Base-by-base conservation (phyloP, 805 yeast species). In the Metschnikowia anglica region DNA sequence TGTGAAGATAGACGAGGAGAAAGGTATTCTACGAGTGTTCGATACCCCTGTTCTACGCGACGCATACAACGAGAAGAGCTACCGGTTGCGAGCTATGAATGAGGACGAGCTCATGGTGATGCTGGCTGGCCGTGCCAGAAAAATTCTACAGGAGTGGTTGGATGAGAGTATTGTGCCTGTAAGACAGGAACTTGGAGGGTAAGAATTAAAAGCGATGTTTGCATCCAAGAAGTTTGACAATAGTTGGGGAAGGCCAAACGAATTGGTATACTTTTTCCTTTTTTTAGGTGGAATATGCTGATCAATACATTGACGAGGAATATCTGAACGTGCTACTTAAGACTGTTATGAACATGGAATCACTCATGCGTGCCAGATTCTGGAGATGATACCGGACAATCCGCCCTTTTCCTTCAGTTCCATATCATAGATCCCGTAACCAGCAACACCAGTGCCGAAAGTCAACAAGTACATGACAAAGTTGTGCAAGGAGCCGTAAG, bases 391-490 rank as follows among this genome's bases (percentile, higher is more conserved):
- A 42, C 77, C 79, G 26, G 76, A 63, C 33, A 86, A 49, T 34
- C 95, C 95, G 46, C 81, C 81, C 27, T 53, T 55, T 54, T 76
- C 81, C 48, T 73, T 74, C 39, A 80, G 75, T 64, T 85, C 93
- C 44, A 85, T 68, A 47, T 75, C 70, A 62, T 83, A 86, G 34
- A 85, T 60, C 43, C 95, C 95, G 61, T 83, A 86, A 17, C 80
- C 77, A 13, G 83, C 79, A 30, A 84, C 64, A 19, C 76, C 73
- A 18, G 87, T 73, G 34, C 93, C 91, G 19, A 80, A 60, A 28
- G 80, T 70, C 58, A 86, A 70, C 36, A 81, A 57, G 52, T 74
- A 73, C 76, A 77, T 77, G 43, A 87, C 85, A 46, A 61, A 62
- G 44, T 68, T 72, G 65, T 84, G 87, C 74, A 77, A 74, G 25